Evolutionary conservation across 2,329 filamentous ascomycete species (phyloP).

Genomic region (Aspergillus pseudoterreus): DNA sequence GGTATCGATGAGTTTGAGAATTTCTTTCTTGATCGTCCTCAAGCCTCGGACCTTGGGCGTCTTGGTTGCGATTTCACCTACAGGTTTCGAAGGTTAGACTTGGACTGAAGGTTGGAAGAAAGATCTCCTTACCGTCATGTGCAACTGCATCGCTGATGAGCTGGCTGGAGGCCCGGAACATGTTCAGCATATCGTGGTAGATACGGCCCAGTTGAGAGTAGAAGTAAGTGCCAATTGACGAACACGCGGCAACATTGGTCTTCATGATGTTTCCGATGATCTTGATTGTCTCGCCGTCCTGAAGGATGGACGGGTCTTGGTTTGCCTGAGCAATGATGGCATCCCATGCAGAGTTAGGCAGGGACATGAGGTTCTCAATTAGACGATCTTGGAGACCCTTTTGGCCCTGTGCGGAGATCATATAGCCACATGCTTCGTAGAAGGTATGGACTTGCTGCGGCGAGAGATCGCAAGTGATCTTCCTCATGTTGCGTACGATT

Average conservation of each 20-base stretch:
- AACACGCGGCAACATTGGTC: constrained; percentile 98
- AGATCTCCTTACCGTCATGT: constrained; percentile 62
- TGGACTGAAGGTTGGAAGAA: background rate
- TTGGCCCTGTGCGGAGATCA: constrained; percentile 97
- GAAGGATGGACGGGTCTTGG: constrained; percentile 76
- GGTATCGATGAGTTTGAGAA: constrained; percentile 94
- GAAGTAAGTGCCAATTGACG: constrained; percentile 94
- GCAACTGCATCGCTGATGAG: constrained; percentile 92
- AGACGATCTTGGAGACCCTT: constrained; percentile 89
- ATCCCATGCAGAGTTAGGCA: constrained; percentile 94
- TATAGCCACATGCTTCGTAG: constrained; percentile 97
- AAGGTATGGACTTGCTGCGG: constrained; percentile 98
- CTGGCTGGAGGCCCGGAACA: constrained; percentile 96
- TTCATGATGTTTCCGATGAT: constrained; percentile 99
- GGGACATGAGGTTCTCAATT: constrained; percentile 85
- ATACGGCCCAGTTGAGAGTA: constrained; percentile 97
- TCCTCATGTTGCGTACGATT: constrained; percentile 91
- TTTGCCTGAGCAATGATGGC: constrained; percentile 87
- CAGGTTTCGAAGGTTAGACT: background rate
- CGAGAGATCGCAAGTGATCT: constrained; percentile 91
- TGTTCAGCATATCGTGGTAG: constrained; percentile 97
- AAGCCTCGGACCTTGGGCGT: constrained; percentile 94
- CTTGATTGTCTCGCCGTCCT: constrained; percentile 94
- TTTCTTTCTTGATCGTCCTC: constrained; percentile 98
- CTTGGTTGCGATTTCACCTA: constrained; percentile 88